Conservation (phyloP, 2,329 filamentous ascomycete genomes). For the Neofusicoccum sp. region DNA sequence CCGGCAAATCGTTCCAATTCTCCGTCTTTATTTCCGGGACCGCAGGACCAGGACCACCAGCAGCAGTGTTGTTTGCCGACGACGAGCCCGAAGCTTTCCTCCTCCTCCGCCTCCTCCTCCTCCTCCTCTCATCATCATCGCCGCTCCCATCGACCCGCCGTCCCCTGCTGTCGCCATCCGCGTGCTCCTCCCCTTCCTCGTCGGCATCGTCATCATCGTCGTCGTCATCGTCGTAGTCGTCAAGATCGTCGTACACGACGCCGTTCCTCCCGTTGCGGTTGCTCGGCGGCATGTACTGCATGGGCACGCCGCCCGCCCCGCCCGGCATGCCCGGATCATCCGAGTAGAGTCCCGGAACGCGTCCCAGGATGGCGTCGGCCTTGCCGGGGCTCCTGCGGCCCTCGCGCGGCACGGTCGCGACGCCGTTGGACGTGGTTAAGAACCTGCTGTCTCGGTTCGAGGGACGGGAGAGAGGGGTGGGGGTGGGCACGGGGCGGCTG, state of each 20-base stretch:
- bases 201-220: conserved; percentile 39
- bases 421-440: conserved; percentile 38
- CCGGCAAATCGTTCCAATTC: conserved; percentile 55
- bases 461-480: not conserved
- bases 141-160: conserved; percentile 30
- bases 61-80: conserved; percentile 22
- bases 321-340: conserved; percentile 23
- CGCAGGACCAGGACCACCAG: conserved; percentile 7
- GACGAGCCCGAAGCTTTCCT: conserved; percentile 24
- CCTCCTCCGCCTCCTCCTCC: conserved; percentile 29
- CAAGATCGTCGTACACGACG: conserved; percentile 15
- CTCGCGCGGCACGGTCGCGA: conserved; percentile 34
- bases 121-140: conserved; percentile 32
- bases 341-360: conserved; percentile 38
- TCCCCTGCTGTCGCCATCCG: conserved; percentile 32
- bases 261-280: conserved; percentile 24
- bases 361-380: conserved; percentile 46
- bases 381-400: conserved; percentile 43
- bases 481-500: not conserved
- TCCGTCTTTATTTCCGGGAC: conserved; percentile 30
- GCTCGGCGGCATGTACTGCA: conserved; percentile 39
- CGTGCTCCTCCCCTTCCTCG: conserved; percentile 29
- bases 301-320: conserved; percentile 38
- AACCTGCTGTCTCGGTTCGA: conserved; percentile 31
- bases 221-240: conserved; percentile 17